Conservation (phyloP, 225 moss, liverwort and hornwort species). For the Polytrichum formosum region DNA sequence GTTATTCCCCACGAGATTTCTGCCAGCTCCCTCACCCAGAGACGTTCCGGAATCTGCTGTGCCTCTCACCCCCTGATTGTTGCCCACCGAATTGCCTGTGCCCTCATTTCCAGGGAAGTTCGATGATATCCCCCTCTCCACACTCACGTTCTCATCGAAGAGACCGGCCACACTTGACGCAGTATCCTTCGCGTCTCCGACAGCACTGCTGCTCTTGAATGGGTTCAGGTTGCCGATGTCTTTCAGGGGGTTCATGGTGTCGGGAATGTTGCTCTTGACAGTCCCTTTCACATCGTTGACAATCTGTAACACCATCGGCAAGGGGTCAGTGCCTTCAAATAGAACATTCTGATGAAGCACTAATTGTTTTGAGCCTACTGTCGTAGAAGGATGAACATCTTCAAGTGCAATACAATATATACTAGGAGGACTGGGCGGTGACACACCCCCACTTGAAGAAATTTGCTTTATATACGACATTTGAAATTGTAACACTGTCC, state of each 20-base stretch:
- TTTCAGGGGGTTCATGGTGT: neutral
- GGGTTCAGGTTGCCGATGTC: neutral
- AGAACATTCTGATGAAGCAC: no score
- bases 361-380: no score
- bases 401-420: no score
- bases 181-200: no score
- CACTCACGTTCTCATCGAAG: constrained; percentile 3
- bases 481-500: no score
- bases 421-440: no score
- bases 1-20: neutral
- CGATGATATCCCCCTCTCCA: constrained; percentile 6
- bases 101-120: constrained; percentile 16
- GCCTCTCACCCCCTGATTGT: constrained; percentile 5
- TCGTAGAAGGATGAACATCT: no score
- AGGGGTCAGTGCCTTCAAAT: no score
- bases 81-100: constrained; percentile 10
- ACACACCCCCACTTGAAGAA: no score
- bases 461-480: no score
- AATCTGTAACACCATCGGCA: no score
- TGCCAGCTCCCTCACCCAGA: constrained; percentile 7
- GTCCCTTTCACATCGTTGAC: no score
- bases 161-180: constrained; percentile 8
- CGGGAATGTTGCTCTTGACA: neutral
- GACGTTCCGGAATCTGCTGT: constrained; percentile 8
- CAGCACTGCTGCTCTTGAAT: neutral